Base-by-base conservation (phyloP, 306 rosid genomes). In the Gleditsia sinensis region DNA sequence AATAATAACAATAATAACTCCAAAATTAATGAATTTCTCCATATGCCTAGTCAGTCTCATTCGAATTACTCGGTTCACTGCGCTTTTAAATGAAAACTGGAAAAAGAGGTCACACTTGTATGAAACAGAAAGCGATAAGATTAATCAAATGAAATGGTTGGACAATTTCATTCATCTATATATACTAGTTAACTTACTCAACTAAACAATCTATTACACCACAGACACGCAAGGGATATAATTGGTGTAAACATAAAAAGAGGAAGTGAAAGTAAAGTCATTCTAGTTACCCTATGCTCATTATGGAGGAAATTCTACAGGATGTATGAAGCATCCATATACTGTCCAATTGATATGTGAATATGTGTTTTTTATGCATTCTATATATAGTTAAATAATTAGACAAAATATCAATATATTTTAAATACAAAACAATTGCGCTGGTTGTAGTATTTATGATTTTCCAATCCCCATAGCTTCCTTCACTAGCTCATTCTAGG, bases 121-220 rank as follows among this genome's bases (percentile, higher is more conserved):
- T 27, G 0, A 4, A 7, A 17, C 9, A 39, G 46, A 75, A 67
- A 66, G 48, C 67, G 32, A 32, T 12, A 6, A 14, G 17, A 59
- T 43, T 21, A 37, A 6, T 21, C 43, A 23, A 42, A 10, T 27
- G 14, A 24, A 33, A 19, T 12, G 19, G 28, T 39, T 9, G 0
- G 16, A 27, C 28, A 40, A 4, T 6, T 28, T 67, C 40, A 32
- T 50, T 48, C 48, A 53, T 39, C 11, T 46, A 4, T 14, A 43
- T 20, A 4, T 14, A 43, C 16, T 8, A 42, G 39, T 34, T 28
- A 75, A 74, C 72, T 60, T 75, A 56, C 4, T 23, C 66, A 51
- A 59, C 48, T 61, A 61, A 16, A 33, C 12, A 51, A 69, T 62
- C 58, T 39, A 40, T 67, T 39, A 40, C 67, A 9, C 72, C 53